phyloP scores from a whole-genome alignment of 1,284 basidiomycete species.

The Heterobasidion occidentale region DNA sequence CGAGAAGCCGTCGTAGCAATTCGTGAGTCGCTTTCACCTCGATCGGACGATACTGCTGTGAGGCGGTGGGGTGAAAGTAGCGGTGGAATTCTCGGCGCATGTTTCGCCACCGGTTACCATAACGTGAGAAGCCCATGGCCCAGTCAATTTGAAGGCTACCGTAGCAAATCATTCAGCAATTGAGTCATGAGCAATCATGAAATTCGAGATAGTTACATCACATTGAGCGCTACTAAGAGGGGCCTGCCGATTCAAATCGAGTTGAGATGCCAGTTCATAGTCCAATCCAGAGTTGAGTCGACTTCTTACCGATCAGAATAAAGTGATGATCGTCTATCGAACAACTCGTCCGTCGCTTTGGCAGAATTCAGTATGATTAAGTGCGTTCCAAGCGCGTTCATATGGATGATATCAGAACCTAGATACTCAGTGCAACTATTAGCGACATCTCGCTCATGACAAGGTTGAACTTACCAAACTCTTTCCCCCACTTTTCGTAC shows the following conservation, averaged over 20 bases:
- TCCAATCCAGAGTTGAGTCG: neutral
- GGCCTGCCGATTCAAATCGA: neutral
- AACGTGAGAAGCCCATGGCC: conserved; percentile 7
- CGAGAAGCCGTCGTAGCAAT: conserved; percentile 15
- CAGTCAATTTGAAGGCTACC: conserved; percentile 16
- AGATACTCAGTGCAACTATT: neutral
- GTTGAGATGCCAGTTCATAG: neutral
- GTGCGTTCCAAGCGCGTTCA: conserved; percentile 5
- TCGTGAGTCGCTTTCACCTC: conserved; percentile 12
- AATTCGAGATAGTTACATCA: conserved; percentile 1
- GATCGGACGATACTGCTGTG: conserved; percentile 14
- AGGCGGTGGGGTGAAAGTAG: conserved; percentile 10
- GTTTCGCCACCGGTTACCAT: conserved; percentile 4
- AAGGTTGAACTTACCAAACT: conserved; percentile 3
- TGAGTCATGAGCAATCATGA: neutral
- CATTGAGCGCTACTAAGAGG: conserved; percentile 2
- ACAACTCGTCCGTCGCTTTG: conserved; percentile 10
- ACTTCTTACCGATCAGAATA: conserved; percentile 10
- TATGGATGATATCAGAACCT: conserved; percentile 10
- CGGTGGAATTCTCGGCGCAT: conserved; percentile 6
- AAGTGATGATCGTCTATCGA: conserved; percentile 7
- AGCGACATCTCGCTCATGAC: neutral
- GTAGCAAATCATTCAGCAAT: too few relatives aligned
- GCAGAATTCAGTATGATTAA: conserved; percentile 10
- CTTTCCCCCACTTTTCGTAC: conserved; percentile 7